phyloP scores from a whole-genome alignment of 2,329 filamentous ascomycete genomes.

The Lachnellula occidentalis region DNA sequence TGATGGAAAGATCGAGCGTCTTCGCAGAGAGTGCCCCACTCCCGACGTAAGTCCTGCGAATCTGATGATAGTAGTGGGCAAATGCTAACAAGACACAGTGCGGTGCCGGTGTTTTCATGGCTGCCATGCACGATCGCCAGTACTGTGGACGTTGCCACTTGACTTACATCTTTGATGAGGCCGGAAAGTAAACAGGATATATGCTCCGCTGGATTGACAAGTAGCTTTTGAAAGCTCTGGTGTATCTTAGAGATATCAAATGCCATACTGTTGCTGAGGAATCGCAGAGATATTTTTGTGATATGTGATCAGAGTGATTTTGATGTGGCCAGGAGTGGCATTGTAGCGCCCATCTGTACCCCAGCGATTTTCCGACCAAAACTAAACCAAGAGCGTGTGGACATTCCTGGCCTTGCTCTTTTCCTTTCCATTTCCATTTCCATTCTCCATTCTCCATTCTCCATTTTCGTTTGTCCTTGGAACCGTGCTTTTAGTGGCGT shows the following conservation, averaged over 20 bases:
- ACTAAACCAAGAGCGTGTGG: too few relatives aligned
- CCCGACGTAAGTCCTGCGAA: slow-evolving; percentile 62
- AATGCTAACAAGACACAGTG: slow-evolving; percentile 57
- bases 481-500: too few relatives aligned
- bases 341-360: background rate
- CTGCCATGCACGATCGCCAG: slow-evolving; percentile 99
- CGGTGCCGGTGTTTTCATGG: slow-evolving; percentile 99
- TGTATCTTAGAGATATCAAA: slow-evolving; percentile 17
- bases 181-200: slow-evolving; percentile 57
- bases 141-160: slow-evolving; percentile 60
- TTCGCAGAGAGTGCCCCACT: slow-evolving; percentile 93
- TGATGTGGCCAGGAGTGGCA: background rate
- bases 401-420: too few relatives aligned
- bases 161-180: slow-evolving; percentile 67
- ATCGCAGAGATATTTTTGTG: background rate
- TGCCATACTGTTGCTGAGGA: slow-evolving; percentile 8
- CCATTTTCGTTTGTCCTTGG: too few relatives aligned
- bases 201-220: slow-evolving; percentile 15
- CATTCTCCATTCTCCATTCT: too few relatives aligned
- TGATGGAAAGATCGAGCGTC: slow-evolving; percentile 99
- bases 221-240: slow-evolving; percentile 13
- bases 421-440: too few relatives aligned
- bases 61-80: background rate
- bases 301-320: background rate
- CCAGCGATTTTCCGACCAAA: too few relatives aligned